Percentiles rank a stretch among this genome's conserved stretches.
phyloP scores from a whole-genome alignment of 495 filamentous ascomycete genomes.

The Penicillium cosmopolitanum region DNA sequence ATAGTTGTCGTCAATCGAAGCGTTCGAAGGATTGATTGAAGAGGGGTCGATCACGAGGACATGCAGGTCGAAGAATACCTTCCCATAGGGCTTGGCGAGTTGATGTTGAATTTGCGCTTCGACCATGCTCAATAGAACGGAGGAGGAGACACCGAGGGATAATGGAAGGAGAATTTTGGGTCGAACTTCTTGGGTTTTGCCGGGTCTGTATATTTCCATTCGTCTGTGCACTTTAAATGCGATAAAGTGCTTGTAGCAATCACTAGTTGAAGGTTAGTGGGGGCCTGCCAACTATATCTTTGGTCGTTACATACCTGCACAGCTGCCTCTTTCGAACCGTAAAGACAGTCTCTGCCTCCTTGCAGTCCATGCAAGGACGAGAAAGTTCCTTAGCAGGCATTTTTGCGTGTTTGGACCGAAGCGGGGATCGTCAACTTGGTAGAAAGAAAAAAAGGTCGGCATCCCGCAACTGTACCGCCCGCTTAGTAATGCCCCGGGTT shows the following conservation, averaged over 20 bases:
- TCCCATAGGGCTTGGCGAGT: conserved; percentile 53
- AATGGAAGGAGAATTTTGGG: conserved; percentile 73
- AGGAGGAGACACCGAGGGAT: conserved; percentile 82
- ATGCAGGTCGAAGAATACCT: conserved; percentile 65
- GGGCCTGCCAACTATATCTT: background rate
- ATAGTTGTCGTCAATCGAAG: conserved; percentile 35
- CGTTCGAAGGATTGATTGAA: conserved; percentile 34
- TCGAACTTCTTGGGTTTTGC: conserved; percentile 34
- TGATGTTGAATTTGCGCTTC: conserved; percentile 66
- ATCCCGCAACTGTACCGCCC: conserved; percentile 17
- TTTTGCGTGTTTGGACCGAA: conserved; percentile 4
- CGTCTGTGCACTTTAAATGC: conserved; percentile 76
- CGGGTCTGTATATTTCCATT: conserved; percentile 65
- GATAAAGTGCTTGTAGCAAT: conserved; percentile 78
- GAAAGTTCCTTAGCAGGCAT: conserved; percentile 47
- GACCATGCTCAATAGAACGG: conserved; percentile 76
- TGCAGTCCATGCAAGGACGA: conserved; percentile 46
- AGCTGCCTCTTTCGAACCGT: conserved; percentile 47
- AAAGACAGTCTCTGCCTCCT: conserved; percentile 39
- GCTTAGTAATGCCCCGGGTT: conserved; percentile 44
- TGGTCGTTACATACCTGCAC: conserved; percentile 44
- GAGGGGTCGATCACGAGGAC: conserved; percentile 69
- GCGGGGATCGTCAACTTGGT: background rate
- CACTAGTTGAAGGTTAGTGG: conserved; percentile 45
- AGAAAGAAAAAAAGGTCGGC: conserved; percentile 20